phyloP scores from a whole-genome alignment of 495 filamentous ascomycete genomes.

The Penicillium coffeae region DNA sequence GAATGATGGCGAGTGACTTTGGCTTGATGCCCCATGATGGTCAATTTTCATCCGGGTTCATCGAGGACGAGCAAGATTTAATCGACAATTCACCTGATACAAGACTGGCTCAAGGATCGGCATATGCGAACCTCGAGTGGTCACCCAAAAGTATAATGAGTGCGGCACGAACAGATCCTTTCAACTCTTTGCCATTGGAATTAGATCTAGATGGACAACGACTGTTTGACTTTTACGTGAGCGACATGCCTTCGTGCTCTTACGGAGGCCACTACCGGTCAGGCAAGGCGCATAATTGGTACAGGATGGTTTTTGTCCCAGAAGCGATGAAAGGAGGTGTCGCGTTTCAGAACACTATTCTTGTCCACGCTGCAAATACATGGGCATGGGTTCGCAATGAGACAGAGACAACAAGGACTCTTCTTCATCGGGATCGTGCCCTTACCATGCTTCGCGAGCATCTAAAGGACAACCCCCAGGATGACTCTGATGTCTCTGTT shows the following conservation, averaged over 20 bases:
- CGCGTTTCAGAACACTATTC: conserved; percentile 35
- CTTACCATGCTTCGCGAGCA: conserved; percentile 33
- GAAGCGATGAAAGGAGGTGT: conserved; percentile 38
- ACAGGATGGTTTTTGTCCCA: conserved; percentile 34
- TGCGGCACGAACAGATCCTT: conserved; percentile 37
- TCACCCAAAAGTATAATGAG: conserved; percentile 35
- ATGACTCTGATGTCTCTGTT: conserved; percentile 36
- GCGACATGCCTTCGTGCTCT: conserved; percentile 36
- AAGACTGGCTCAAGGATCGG: conserved; percentile 13
- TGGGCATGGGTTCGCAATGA: conserved; percentile 36
- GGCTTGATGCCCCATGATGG: neutral
- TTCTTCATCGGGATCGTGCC: conserved; percentile 29
- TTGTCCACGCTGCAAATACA: conserved; percentile 39
- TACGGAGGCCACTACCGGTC: conserved; percentile 35
- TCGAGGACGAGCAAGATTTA: neutral
- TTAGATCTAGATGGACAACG: conserved; percentile 27
- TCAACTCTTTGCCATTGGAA: conserved; percentile 32
- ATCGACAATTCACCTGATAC: conserved; percentile 5
- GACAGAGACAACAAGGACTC: conserved; percentile 22
- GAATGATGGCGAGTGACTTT: neutral
- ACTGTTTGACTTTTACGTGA: conserved; percentile 40
- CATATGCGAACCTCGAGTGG: conserved; percentile 8
- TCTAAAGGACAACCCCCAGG: conserved; percentile 20
- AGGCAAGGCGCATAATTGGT: conserved; percentile 38
- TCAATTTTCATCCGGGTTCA: neutral